These are phyloP conservation scores for Exophiala spinifera DNA, from an alignment of 2,329 filamentous ascomycete species.

Conservation along the genomic window DNA sequence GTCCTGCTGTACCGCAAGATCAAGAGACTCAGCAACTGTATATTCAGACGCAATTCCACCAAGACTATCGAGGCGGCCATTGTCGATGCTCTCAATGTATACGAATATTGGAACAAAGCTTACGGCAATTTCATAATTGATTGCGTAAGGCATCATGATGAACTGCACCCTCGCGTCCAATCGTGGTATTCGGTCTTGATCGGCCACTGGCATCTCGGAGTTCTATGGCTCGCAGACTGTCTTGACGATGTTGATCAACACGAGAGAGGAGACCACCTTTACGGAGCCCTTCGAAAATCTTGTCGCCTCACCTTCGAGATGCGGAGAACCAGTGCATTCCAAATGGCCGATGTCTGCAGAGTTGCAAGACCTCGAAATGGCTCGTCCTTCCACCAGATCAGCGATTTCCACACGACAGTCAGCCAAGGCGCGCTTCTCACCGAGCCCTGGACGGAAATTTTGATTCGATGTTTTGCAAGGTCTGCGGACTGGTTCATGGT, in stretches of 20 bases:
- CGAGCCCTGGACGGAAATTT: slow-evolving; percentile 58
- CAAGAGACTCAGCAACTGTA: slow-evolving; percentile 52
- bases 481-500: slow-evolving; percentile 4
- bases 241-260: slow-evolving; percentile 50
- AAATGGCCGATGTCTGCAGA: slow-evolving; percentile 11
- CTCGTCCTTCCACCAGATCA: slow-evolving; percentile 10
- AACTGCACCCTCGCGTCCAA: slow-evolving; percentile 52
- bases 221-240: slow-evolving; percentile 54
- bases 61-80: slow-evolving; percentile 50
- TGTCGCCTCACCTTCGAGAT: slow-evolving; percentile 14
- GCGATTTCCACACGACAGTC: slow-evolving; percentile 51
- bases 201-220: slow-evolving; percentile 58
- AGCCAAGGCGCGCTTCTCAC: slow-evolving; percentile 56
- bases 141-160: slow-evolving; percentile 49
- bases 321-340: slow-evolving; percentile 7
- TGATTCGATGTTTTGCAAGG: slow-evolving; percentile 17
- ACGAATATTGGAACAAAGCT: slow-evolving; percentile 53
- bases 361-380: slow-evolving; percentile 4
- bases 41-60: slow-evolving; percentile 40
- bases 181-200: slow-evolving; percentile 59
- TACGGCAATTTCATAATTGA: slow-evolving; percentile 55
- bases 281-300: slow-evolving; percentile 7
- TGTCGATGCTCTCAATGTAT: slow-evolving; percentile 48
- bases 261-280: slow-evolving; percentile 1
- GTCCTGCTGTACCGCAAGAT: slow-evolving; percentile 58